A percentile compares a stretch with the other conserved stretches of the same genome.
Evolutionary conservation across 129 eudicot genomes (phyloP).

Genomic region (Pittosporum tobira): DNA sequence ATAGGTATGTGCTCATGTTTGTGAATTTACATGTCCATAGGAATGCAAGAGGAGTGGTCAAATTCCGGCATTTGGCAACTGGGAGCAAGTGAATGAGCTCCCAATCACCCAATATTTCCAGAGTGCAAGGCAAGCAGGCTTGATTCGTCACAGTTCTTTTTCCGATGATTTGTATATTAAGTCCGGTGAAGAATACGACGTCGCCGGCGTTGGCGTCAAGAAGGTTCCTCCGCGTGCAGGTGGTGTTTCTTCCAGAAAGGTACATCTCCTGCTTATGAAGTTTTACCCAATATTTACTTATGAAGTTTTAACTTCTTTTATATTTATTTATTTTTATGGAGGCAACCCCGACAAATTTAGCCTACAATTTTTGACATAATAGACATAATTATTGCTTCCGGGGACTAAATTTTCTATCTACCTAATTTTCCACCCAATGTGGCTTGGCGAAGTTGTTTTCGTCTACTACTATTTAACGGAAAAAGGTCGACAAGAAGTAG

Average conservation of each 20-base stretch:
- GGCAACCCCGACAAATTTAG: too few species aligned
- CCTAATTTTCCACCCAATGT: too few species aligned
- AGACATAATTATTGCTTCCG: too few species aligned
- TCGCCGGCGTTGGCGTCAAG: slow-evolving; percentile 3
- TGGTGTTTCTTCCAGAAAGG: slow-evolving; percentile 14
- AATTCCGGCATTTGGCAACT: slow-evolving; percentile 54
- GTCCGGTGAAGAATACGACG: slow-evolving; percentile 6
- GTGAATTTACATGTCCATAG: neutral
- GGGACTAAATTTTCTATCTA: too few species aligned
- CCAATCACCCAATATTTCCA: slow-evolving; percentile 59
- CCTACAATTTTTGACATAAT: too few species aligned
- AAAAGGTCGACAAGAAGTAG: too few species aligned
- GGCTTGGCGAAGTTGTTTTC: too few species aligned
- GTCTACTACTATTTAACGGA: too few species aligned
- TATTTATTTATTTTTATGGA: neutral
- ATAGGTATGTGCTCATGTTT: neutral
- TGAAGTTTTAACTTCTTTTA: neutral
- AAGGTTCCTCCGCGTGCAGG: slow-evolving; percentile 7
- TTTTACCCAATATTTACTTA: neutral
- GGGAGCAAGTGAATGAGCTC: slow-evolving; percentile 42
- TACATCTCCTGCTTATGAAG: neutral
- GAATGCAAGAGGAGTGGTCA: slow-evolving; percentile 25
- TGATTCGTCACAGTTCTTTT: slow-evolving; percentile 16
- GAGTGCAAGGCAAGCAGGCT: slow-evolving; percentile 49
- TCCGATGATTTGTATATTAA: neutral